Conservation (phyloP, 306 rosid species). For the Senna tora region DNA sequence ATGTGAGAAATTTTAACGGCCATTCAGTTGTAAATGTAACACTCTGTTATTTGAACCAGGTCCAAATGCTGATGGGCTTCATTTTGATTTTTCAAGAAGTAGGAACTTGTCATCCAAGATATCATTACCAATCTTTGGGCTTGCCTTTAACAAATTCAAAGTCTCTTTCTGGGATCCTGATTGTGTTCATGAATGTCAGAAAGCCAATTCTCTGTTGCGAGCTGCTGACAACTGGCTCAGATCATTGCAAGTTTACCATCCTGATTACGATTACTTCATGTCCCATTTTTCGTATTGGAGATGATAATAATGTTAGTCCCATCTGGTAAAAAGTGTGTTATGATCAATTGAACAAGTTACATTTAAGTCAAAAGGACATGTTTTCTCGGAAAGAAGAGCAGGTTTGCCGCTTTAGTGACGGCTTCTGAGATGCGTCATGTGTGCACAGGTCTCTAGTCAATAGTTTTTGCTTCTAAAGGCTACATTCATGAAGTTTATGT, state of each 20-base stretch:
- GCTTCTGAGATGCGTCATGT: not conserved
- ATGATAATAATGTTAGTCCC: slow-evolving; percentile 41
- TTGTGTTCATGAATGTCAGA: slow-evolving; percentile 63
- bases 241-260: slow-evolving; percentile 65
- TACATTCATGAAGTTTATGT: not conserved
- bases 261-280: slow-evolving; percentile 73
- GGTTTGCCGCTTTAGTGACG: slow-evolving; percentile 34
- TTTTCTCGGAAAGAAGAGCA: slow-evolving; percentile 29
- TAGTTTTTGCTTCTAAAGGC: slow-evolving; percentile 13
- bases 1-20: not conserved
- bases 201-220: slow-evolving; percentile 62
- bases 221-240: slow-evolving; percentile 81
- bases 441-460: not conserved
- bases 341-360: not conserved
- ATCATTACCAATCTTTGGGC: slow-evolving; percentile 74
- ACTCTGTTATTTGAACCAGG: slow-evolving; percentile 55
- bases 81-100: slow-evolving; percentile 51
- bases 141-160: slow-evolving; percentile 78
- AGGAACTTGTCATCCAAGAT: slow-evolving; percentile 53
- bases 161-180: slow-evolving; percentile 70
- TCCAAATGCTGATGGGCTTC: slow-evolving; percentile 55
- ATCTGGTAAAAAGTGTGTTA: not conserved
- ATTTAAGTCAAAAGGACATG: slow-evolving; percentile 3
- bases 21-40: slow-evolving; percentile 3
- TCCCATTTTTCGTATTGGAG: slow-evolving; percentile 56